phyloP scores from a whole-genome alignment of 352 stramenopile genomes.

The Phytophthora citricola region DNA sequence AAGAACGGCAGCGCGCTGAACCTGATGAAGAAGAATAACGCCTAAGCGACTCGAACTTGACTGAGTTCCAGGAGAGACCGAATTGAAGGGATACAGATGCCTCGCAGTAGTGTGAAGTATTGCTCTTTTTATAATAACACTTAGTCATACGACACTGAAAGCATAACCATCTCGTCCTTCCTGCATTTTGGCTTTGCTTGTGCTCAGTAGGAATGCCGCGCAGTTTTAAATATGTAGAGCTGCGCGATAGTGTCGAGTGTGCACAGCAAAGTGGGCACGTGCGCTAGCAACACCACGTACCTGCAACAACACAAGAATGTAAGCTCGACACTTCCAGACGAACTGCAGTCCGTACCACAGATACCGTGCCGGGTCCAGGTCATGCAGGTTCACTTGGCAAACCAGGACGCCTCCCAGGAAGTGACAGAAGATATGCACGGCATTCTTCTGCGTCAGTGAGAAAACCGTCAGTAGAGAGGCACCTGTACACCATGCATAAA shows the following conservation, averaged over 20 bases:
- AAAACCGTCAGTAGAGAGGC: neutral
- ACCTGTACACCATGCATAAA: neutral
- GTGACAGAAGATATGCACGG: conserved; percentile 60
- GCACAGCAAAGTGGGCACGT: conserved; percentile 44
- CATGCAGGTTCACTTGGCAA: conserved; percentile 54
- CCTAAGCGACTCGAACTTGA: conserved; percentile 40
- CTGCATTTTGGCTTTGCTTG: neutral
- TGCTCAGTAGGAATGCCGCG: conserved; percentile 27
- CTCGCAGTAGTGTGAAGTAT: conserved; percentile 47
- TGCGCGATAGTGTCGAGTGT: conserved; percentile 33
- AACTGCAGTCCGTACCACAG: conserved; percentile 45
- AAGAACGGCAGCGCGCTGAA: conserved; percentile 94
- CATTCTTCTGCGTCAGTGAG: conserved; percentile 45
- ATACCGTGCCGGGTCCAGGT: conserved; percentile 42
- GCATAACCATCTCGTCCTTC: conserved; percentile 6
- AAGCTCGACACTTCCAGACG: neutral
- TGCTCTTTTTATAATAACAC: conserved; percentile 54
- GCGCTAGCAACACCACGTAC: conserved; percentile 44
- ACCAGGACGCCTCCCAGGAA: conserved; percentile 73
- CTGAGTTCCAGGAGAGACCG: conserved; percentile 36
- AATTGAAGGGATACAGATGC: conserved; percentile 45
- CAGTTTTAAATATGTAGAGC: conserved; percentile 42
- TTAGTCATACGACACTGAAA: conserved; percentile 31
- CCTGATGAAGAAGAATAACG: conserved; percentile 94
- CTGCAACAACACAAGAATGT: conserved; percentile 18